A percentile compares a stretch with the other conserved stretches of the same genome.
These are phyloP conservation scores for Sicyos baderoa DNA, from an alignment of 306 rosid species.

Conservation along the genomic window DNA sequence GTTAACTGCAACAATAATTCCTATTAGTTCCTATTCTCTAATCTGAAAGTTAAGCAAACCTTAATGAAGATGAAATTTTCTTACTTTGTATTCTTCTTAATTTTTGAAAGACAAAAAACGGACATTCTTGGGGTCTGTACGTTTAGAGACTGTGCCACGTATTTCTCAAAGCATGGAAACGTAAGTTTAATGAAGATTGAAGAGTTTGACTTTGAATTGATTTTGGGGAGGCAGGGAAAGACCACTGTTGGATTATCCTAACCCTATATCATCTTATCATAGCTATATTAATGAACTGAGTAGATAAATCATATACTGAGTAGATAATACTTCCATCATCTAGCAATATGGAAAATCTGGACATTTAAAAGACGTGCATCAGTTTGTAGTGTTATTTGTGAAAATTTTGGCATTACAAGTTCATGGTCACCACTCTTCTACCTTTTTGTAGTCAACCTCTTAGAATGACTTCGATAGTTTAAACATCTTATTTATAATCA, in stretches of 20 bases:
- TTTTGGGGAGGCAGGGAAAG: neutral
- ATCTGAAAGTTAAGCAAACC: too few species aligned
- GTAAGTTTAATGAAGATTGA: neutral
- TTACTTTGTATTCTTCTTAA: neutral
- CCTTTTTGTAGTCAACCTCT: constrained; percentile 5
- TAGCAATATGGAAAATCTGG: neutral
- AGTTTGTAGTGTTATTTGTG: neutral
- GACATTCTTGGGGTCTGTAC: neutral
- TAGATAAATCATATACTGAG: neutral
- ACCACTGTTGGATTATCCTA: neutral
- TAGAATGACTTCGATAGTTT: constrained; percentile 4
- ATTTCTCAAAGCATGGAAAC: neutral
- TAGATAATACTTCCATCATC: neutral
- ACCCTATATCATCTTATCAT: neutral
- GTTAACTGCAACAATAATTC: too few species aligned
- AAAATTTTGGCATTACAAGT: neutral
- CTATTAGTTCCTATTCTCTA: constrained; percentile 5
- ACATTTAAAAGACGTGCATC: neutral
- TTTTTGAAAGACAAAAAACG: neutral
- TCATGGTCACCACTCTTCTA: neutral
- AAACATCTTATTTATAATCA: constrained; percentile 6
- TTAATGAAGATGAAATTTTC: too few species aligned
- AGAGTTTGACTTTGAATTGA: neutral
- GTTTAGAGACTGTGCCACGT: neutral
- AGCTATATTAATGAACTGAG: neutral